Percentiles rank a stretch among this genome's conserved stretches.
These are phyloP conservation scores for Phytophthora colocasiae DNA, from an alignment of 352 stramenopile genomes.

Conservation along the genomic window DNA sequence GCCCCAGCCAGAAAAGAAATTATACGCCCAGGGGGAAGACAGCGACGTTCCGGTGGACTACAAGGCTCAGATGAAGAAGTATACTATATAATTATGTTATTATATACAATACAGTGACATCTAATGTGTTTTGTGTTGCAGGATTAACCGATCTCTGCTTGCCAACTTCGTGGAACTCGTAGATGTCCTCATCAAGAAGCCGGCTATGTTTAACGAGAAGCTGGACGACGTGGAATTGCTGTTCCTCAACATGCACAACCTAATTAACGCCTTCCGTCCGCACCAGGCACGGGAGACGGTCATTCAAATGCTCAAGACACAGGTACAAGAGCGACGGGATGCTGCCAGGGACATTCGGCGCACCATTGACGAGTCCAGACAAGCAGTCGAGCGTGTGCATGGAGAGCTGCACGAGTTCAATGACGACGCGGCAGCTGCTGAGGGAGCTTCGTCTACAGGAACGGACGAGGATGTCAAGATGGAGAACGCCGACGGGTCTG, in stretches of 20 bases:
- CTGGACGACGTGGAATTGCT: constrained; percentile 86
- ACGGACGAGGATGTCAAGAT: constrained; percentile 59
- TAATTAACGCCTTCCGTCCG: constrained; percentile 89
- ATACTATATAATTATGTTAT: background rate
- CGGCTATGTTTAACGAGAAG: constrained; percentile 85
- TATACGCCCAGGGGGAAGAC: constrained; percentile 51
- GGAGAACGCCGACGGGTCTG: constrained; percentile 44
- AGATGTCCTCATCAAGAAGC: constrained; percentile 82
- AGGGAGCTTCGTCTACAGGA: constrained; percentile 16
- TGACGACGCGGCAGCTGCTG: constrained; percentile 46
- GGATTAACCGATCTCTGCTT: constrained; percentile 85
- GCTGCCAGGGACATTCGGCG: constrained; percentile 76
- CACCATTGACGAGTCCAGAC: constrained; percentile 73
- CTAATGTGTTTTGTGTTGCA: constrained; percentile 21
- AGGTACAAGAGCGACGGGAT: constrained; percentile 81
- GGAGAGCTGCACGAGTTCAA: constrained; percentile 59
- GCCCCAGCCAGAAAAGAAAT: constrained; percentile 61
- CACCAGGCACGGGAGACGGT: constrained; percentile 87
- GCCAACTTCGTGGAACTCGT: constrained; percentile 88
- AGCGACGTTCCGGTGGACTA: constrained; percentile 53
- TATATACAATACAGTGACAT: background rate
- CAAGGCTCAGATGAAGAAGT: constrained; percentile 87
- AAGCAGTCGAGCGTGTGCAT: constrained; percentile 68
- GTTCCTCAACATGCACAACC: constrained; percentile 92
- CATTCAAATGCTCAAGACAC: constrained; percentile 81